Evolutionary conservation across 2,329 filamentous ascomycete species (phyloP).

Genomic region (Mariannaea sp.): DNA sequence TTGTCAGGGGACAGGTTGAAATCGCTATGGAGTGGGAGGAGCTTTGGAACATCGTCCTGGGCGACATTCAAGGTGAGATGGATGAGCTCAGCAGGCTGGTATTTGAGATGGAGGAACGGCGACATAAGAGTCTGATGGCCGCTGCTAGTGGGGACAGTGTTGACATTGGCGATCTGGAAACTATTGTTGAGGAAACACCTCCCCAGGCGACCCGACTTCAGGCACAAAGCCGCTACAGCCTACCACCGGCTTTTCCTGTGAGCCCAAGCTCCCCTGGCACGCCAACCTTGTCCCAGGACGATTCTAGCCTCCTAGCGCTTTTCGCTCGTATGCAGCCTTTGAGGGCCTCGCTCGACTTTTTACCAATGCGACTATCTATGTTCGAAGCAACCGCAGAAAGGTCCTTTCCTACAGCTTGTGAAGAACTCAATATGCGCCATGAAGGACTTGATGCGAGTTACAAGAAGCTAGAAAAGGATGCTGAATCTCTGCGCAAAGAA

Average conservation of each 20-base stretch:
- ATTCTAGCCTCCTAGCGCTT: constrained; percentile 83
- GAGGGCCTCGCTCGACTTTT: constrained; percentile 88
- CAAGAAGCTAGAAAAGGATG: constrained; percentile 86
- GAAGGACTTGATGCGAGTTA: constrained; percentile 80
- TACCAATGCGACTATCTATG: constrained; percentile 90
- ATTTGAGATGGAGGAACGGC: constrained; percentile 97
- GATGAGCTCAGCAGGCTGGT: constrained; percentile 79
- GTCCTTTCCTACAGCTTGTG: constrained; percentile 87
- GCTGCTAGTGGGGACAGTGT: constrained; percentile 64
- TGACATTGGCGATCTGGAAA: constrained; percentile 89
- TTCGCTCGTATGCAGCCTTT: constrained; percentile 96
- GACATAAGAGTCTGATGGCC: constrained; percentile 77
- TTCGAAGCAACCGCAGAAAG: constrained; percentile 79
- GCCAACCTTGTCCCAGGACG: constrained; percentile 70
- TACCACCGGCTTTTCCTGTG: constrained; percentile 66
- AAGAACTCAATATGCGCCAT: constrained; percentile 80
- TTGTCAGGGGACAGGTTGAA: constrained; percentile 88
- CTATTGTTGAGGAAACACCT: constrained; percentile 88
- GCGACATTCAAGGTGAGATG: constrained; percentile 88
- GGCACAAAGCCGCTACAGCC: constrained; percentile 69
- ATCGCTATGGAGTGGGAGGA: constrained; percentile 99
- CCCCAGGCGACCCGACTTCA: constrained; percentile 56
- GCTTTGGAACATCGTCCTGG: constrained; percentile 90
- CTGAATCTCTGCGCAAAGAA: constrained; percentile 86
- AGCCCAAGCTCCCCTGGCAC: constrained; percentile 65